Evolutionary conservation across 2,329 filamentous ascomycete species (phyloP).

Genomic region (Arachnopeziza araneosa): DNA sequence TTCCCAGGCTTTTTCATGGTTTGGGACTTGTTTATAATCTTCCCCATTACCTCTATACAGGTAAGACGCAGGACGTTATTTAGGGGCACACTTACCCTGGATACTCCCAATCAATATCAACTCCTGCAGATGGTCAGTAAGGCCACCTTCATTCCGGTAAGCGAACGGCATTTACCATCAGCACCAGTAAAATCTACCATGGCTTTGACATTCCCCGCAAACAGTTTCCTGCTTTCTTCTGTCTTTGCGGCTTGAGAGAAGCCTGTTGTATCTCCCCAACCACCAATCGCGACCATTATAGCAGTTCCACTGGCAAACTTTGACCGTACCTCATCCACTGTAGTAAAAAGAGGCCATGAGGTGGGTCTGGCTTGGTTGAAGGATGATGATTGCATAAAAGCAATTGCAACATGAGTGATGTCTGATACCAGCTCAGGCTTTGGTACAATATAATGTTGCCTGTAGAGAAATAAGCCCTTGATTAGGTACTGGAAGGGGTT

Average conservation of each 20-base stretch:
- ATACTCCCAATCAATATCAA: conserved; percentile 49
- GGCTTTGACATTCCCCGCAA: conserved; percentile 56
- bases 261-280: conserved; percentile 65
- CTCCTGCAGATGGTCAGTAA: not conserved
- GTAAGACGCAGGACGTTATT: not conserved
- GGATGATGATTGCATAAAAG: conserved; percentile 48
- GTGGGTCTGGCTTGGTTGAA: conserved; percentile 41
- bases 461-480: conserved; percentile 5
- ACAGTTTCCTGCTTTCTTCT: conserved; percentile 46
- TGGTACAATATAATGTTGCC: conserved; percentile 32
- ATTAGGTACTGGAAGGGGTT: not conserved
- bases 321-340: conserved; percentile 32
- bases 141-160: not conserved
- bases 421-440: conserved; percentile 28
- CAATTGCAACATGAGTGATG: conserved; percentile 53
- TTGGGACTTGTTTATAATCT: conserved; percentile 62
- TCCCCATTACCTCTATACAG: conserved; percentile 46
- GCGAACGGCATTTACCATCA: conserved; percentile 43
- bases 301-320: conserved; percentile 48
- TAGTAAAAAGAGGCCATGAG: conserved; percentile 48
- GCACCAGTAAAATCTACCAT: conserved; percentile 58
- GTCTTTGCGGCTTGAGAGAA: conserved; percentile 53
- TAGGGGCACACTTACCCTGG: conserved; percentile 31
- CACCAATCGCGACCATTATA: conserved; percentile 66
- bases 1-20: conserved; percentile 54